phyloP scores from a whole-genome alignment of 148 eudicot genomes.

The Hydrangea macrophylla region DNA sequence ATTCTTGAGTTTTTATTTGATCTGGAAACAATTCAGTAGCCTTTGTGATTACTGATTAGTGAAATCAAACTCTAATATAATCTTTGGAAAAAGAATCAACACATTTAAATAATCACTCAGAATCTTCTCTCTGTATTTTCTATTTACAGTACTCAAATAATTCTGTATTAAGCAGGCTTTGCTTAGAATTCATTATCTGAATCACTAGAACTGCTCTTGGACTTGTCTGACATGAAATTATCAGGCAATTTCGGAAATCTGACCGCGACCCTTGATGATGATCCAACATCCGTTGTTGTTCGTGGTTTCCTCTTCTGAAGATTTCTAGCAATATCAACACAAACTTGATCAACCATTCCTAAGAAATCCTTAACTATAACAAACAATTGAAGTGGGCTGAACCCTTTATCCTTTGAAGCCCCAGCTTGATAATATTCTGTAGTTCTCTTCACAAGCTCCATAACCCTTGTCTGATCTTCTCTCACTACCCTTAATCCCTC shows the following conservation, averaged over 20 bases:
- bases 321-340: conserved; percentile 53
- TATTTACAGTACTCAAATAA: conserved; percentile 21
- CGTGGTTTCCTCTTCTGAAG: conserved; percentile 51
- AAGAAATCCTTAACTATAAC: conserved; percentile 59
- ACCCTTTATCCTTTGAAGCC: conserved; percentile 48
- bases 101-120: neutral
- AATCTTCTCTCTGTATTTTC: neutral
- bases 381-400: conserved; percentile 56
- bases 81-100: neutral
- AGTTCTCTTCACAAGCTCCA: conserved; percentile 65
- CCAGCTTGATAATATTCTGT: conserved; percentile 82
- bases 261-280: conserved; percentile 42
- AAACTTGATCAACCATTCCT: conserved; percentile 60
- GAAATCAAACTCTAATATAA: neutral
- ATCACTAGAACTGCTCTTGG: conserved; percentile 43
- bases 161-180: neutral
- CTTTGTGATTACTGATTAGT: neutral
- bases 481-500: conserved; percentile 42
- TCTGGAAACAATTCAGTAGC: neutral
- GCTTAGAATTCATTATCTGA: conserved; percentile 40
- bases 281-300: conserved; percentile 19
- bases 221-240: conserved; percentile 63
- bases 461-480: conserved; percentile 57
- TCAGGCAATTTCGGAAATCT: conserved; percentile 71
- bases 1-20: neutral